phyloP scores from a whole-genome alignment of 805 yeast species.

The Candida pseudoglaebosa region DNA sequence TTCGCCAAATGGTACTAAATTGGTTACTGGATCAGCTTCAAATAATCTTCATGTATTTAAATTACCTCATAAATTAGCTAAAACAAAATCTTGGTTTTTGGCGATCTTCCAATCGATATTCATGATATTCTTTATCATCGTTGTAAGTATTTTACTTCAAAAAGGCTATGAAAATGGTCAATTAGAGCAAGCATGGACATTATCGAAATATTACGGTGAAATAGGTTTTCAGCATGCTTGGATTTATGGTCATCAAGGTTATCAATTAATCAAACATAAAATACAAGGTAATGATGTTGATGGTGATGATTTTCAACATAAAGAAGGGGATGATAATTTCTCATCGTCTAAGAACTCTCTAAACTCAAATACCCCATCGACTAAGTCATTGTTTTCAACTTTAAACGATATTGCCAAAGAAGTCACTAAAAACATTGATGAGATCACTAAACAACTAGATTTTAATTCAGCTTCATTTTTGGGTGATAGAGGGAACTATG shows the following conservation, averaged over 20 bases:
- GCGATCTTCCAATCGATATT: slow-evolving; percentile 31
- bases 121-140: slow-evolving; percentile 27
- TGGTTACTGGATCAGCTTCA: slow-evolving; percentile 77
- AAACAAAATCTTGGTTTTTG: slow-evolving; percentile 35
- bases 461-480: slow-evolving; percentile 15
- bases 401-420: slow-evolving; percentile 10
- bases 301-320: slow-evolving; percentile 20
- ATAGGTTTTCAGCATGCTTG: slow-evolving; percentile 18
- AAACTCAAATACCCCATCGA: neutral
- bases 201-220: slow-evolving; percentile 16
- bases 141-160: slow-evolving; percentile 32
- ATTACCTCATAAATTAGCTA: slow-evolving; percentile 50
- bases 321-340: too few relatives aligned
- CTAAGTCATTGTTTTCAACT: slow-evolving; percentile 3
- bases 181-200: slow-evolving; percentile 20
- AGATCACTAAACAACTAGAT: slow-evolving; percentile 11
- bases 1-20: slow-evolving; percentile 59
- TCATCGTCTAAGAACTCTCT: too few relatives aligned
- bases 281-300: slow-evolving; percentile 20
- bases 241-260: slow-evolving; percentile 23
- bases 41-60: slow-evolving; percentile 61
- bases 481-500: slow-evolving; percentile 7
- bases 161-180: slow-evolving; percentile 32
- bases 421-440: slow-evolving; percentile 16
- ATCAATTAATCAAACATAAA: slow-evolving; percentile 25